These are phyloP conservation scores for Boletus subcaerulescens DNA, from an alignment of 768 basidiomycete species.

Conservation along the genomic window DNA sequence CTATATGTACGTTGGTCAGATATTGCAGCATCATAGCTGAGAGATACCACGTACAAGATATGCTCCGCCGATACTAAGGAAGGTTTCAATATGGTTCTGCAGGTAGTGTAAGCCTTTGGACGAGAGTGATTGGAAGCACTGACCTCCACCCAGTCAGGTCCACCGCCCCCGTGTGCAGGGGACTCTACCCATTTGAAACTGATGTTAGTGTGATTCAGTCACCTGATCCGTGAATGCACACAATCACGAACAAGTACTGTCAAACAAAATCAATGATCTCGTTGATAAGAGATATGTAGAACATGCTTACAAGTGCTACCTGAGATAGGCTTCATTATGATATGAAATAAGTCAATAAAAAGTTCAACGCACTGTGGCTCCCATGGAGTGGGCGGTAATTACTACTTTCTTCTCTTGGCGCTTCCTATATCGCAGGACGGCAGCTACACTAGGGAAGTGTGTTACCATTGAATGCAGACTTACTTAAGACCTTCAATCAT, in stretches of 20 bases:
- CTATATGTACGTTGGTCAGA: constrained; percentile 34
- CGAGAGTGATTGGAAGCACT: background rate
- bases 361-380: constrained; percentile 56
- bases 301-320: constrained; percentile 44
- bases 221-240: background rate
- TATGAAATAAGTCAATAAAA: background rate
- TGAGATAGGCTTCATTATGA: constrained; percentile 41
- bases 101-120: constrained; percentile 1
- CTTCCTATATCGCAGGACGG: constrained; percentile 37
- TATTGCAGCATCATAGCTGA: background rate
- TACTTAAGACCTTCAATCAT: constrained; percentile 80
- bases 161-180: constrained; percentile 74
- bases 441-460: background rate
- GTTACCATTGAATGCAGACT: constrained; percentile 16
- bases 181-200: constrained; percentile 98
- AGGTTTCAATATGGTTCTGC: constrained; percentile 81
- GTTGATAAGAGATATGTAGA: background rate
- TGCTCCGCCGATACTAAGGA: constrained; percentile 82
- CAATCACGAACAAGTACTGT: constrained; percentile 78
- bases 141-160: constrained; percentile 89
- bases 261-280: constrained; percentile 1
- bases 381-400: constrained; percentile 85
- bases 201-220: constrained; percentile 4
- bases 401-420: constrained; percentile 79
- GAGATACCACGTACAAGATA: constrained; percentile 56